Percentiles rank a stretch among this genome's conserved stretches.
phyloP scores from a whole-genome alignment of 495 filamentous ascomycete species.

The Chaetomium cochliodes region DNA sequence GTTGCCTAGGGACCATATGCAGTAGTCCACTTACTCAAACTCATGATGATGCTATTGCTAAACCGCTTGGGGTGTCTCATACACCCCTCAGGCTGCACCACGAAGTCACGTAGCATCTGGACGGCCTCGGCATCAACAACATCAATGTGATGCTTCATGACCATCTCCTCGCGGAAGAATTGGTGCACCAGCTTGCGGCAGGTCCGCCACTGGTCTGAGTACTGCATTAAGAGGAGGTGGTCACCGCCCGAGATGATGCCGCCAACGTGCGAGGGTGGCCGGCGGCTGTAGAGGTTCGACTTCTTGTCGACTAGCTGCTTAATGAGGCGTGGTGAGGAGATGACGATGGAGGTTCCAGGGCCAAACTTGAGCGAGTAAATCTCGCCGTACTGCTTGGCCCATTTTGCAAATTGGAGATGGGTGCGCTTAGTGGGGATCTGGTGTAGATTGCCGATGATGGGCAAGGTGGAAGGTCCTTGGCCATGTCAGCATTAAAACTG shows the following conservation, averaged over 20 bases:
- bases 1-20: neutral
- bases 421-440: conserved; percentile 9
- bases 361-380: conserved; percentile 7
- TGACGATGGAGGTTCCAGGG: neutral
- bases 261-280: conserved; percentile 1
- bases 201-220: conserved; percentile 1
- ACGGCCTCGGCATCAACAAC: conserved; percentile 9
- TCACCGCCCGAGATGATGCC: conserved; percentile 6
- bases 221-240: conserved; percentile 6
- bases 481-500: neutral
- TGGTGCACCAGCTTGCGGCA: conserved; percentile 11
- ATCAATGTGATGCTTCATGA: neutral
- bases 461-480: neutral
- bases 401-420: neutral
- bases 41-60: conserved; percentile 12
- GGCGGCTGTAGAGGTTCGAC: conserved; percentile 10
- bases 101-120: conserved; percentile 2
- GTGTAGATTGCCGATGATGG: conserved; percentile 5
- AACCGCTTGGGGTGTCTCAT: conserved; percentile 13
- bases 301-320: conserved; percentile 14
- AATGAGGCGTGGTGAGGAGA: conserved; percentile 9
- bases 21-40: neutral
- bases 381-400: conserved; percentile 10
- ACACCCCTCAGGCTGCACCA: conserved; percentile 3
- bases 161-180: conserved; percentile 4